Evolutionary conservation across 129 eudicot genomes (phyloP), one percentile per base, ranked within the genome.

Genomic region (Flaveria linearis): DNA sequence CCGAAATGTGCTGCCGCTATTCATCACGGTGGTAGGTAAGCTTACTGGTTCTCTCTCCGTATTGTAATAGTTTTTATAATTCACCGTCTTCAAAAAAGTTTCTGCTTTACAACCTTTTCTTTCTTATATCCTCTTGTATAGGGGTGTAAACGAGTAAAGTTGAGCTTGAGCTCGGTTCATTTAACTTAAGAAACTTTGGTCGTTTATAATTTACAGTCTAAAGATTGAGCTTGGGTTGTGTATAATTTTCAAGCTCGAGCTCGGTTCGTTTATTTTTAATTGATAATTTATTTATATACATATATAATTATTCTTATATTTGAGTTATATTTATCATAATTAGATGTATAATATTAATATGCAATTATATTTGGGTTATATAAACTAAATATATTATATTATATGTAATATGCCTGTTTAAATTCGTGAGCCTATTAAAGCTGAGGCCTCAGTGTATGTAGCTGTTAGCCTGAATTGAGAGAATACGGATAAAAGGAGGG

Each of bases 21-120:
- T 71, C 98, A 94, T 91, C 98, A 94, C 43, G 98, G 98, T 17
- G 98, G 98, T 77, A 91, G 97, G 97, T 88, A 64, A 74, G 78
- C 53, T 67, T 62, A 28, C 73, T 52, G 50, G 47, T 75, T 66
- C 42, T 20, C 64, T 49, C 43, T 16, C 18, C 72, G 5, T 50
- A 12, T 42, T 45, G 22, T 16, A 13, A 17, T 43, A 68, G 22
- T 7, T 72, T 55, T 28, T 36, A 12, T n/a, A 7, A 7, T 36
- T 36, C 15, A 33, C 11, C 0, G 70, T 65, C 47, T 64, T 64
- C 11, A 6, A 33, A 15, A 15, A 26, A 5, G 18, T 15, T 58
- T 58, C 33, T 13, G 47, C 2, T 30, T 33, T 65, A 8, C 49
- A 65, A 39, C 71, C 53, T 9, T 62, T 17, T n/a, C 56, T 57